Evolutionary conservation across 2,329 filamentous ascomycete genomes (phyloP), one percentile per base, ranked within the genome.

Genomic region (Neoascochyta sp.): DNA sequence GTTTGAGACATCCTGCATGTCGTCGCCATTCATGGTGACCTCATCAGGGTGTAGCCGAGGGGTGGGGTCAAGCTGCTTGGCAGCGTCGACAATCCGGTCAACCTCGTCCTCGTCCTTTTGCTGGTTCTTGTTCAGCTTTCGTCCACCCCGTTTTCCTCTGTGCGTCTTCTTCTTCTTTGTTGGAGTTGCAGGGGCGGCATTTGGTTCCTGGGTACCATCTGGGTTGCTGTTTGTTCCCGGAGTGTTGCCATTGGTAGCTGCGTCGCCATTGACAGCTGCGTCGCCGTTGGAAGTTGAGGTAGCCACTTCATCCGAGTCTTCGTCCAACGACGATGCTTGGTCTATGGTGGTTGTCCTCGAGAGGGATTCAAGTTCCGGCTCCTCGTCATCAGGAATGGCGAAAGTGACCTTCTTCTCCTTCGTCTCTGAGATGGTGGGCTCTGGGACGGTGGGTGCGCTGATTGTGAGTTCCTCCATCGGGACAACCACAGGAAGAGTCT

Each of bases 121-220:
- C 35, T 56, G 57, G 33, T 63, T 64, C 41, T 62, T 66, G 46
- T 67, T 68, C 41, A 66, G 64, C 43, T 66, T 67, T 12, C 59
- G 57, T 13, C 69, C 69, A 15, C 68, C 69, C 11, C 69, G 64
- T 38, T 67, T 67, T 14, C 70, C 70, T 32, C 70, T 54, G 27
- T 70, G 69, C 4, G 69, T 68, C 41, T 71, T 71, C 52, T 68
- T 70, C 53, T 71, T 71, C 47, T 65, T 67, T 1, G 48, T 53
- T 2, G 57, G 57, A 8, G 54, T 56, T n/a, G 45, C 34, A 24
- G 36, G 43, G 13, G 42, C 45, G 15, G 39, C 32, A 10, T 33
- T 43, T 8, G 50, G 36, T 18, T 52, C 54, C 26, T 54, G 51
- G 10, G 41, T 32, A 17, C 41, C 33, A 17, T 43, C 41, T 4